A percentile compares a stretch with the other conserved stretches of the same genome.
phyloP scores from a whole-genome alignment of 805 yeast species.

The Dipodascus geniculatus region DNA sequence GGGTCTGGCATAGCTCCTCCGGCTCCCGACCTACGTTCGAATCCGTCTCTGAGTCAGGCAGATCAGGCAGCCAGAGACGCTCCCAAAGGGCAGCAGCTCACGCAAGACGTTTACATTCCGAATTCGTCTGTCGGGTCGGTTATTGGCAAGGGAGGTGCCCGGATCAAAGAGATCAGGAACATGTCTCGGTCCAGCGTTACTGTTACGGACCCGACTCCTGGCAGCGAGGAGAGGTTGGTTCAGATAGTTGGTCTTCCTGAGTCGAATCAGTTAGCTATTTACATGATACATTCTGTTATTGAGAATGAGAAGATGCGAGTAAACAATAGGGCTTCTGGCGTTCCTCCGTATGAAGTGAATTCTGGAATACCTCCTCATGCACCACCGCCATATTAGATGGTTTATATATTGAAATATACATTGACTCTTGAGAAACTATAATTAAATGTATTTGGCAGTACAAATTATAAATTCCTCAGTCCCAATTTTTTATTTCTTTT shows the following conservation, averaged over 20 bases:
- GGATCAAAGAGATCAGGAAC: constrained; percentile 59
- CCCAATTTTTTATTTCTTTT: too few relatives aligned
- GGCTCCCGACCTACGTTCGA: background rate
- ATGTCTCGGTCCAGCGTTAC: constrained; percentile 61
- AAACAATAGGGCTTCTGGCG: background rate
- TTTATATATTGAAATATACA: too few relatives aligned
- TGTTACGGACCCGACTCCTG: constrained; percentile 40
- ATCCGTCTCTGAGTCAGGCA: constrained; percentile 5
- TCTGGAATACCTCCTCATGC: background rate
- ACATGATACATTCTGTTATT: constrained; percentile 59
- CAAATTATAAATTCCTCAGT: too few relatives aligned
- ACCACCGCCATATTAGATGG: background rate
- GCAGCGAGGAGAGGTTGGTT: constrained; percentile 45
- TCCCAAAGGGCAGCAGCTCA: constrained; percentile 4
- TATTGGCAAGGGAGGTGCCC: constrained; percentile 73
- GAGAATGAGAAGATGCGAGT: constrained; percentile 51
- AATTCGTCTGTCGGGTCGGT: constrained; percentile 65
- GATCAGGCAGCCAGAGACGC: constrained; percentile 10
- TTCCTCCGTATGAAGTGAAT: background rate
- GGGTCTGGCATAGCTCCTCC: background rate
- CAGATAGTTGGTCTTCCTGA: constrained; percentile 55
- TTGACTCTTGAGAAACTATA: too few relatives aligned
- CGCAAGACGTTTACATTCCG: constrained; percentile 54
- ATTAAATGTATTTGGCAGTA: too few relatives aligned
- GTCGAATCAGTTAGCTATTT: constrained; percentile 62